Conservation (phyloP, 1,139 yeast genomes). For the Lodderomyces metapsilosis region DNA sequence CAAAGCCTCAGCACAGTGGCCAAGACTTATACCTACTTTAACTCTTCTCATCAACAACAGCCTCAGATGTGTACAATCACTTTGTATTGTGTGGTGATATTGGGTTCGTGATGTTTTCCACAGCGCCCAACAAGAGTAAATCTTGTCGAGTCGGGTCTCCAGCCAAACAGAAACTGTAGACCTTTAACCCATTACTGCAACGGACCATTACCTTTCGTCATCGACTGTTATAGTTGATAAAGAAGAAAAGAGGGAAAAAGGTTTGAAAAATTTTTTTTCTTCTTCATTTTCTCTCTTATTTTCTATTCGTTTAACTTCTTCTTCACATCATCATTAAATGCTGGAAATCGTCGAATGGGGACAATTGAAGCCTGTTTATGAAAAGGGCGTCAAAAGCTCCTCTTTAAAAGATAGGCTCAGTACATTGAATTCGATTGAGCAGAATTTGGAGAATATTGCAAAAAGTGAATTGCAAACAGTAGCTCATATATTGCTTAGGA, state of each 20-base stretch:
- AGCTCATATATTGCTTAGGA: constrained; percentile 34
- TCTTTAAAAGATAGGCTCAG: constrained; percentile 33
- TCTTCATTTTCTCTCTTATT: not conserved
- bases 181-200: constrained; percentile 31
- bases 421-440: constrained; percentile 21
- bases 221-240: constrained; percentile 67
- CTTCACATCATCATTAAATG: not conserved
- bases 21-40: too few species aligned
- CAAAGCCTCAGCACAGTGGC: too few species aligned
- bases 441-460: constrained; percentile 17
- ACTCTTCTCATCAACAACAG: constrained; percentile 17
- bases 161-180: constrained; percentile 1
- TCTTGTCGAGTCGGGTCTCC: constrained; percentile 16
- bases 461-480: constrained; percentile 21
- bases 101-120: constrained; percentile 29
- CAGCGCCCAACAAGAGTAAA: constrained; percentile 29
- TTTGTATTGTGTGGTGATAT: constrained; percentile 29
- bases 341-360: constrained; percentile 13
- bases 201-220: constrained; percentile 55
- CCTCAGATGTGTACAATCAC: constrained; percentile 32
- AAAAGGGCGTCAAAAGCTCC: constrained; percentile 30
- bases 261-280: constrained; percentile 2
- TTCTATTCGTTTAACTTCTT: not conserved
- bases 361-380: constrained; percentile 17
- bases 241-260: constrained; percentile 17